Percentiles rank a stretch among this genome's conserved stretches.
Evolutionary conservation across 805 yeast genomes (phyloP).

Genomic region (Ogataea nonfermentans): DNA sequence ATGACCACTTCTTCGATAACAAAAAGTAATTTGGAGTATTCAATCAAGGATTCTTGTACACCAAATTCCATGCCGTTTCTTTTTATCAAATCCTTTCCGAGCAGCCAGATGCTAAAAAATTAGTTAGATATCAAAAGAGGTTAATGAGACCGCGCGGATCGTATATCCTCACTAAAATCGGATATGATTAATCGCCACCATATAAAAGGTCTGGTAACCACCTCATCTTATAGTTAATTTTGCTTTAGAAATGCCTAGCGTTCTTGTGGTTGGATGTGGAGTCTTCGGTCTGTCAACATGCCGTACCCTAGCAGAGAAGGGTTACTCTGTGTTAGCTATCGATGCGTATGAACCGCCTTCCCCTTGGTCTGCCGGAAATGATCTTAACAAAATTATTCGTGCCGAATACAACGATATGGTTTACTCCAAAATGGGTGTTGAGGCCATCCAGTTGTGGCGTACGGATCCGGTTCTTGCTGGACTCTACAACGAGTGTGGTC

Average conservation of each 20-base stretch:
- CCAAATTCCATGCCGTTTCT: too few species aligned
- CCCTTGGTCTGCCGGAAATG: constrained; percentile 52
- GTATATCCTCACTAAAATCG: not conserved
- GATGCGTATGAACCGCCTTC: constrained; percentile 53
- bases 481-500: constrained; percentile 41
- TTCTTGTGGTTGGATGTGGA: constrained; percentile 56
- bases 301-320: constrained; percentile 39
- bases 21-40: too few species aligned
- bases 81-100: too few species aligned
- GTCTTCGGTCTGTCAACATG: constrained; percentile 59
- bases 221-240: not conserved
- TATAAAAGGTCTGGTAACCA: too few species aligned
- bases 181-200: too few species aligned
- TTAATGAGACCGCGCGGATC: constrained; percentile 8
- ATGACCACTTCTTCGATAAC: too few species aligned
- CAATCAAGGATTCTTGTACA: too few species aligned
- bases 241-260: constrained; percentile 5
- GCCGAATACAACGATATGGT: constrained; percentile 43
- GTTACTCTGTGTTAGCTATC: constrained; percentile 36
- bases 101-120: too few species aligned
- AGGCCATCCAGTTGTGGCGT: constrained; percentile 43
- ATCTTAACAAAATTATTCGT: constrained; percentile 45
- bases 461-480: constrained; percentile 30
- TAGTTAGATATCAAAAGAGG: not conserved
- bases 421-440: constrained; percentile 43